Conservation (phyloP, 805 yeast genomes). For the Metschnikowia dekortorum region DNA sequence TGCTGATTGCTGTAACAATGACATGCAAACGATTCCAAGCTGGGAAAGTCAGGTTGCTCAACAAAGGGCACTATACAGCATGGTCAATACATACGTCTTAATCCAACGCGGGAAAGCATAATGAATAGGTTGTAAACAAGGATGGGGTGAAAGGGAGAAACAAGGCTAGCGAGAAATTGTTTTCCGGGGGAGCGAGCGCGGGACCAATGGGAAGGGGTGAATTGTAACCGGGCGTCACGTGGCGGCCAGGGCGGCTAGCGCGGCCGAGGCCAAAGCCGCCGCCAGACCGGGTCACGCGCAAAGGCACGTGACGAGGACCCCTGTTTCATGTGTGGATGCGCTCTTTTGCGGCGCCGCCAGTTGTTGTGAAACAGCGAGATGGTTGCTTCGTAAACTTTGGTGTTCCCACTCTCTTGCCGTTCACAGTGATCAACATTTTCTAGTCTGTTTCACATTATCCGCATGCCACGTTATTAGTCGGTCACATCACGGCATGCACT, state of each 20-base stretch:
- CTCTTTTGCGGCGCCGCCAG: too few species aligned
- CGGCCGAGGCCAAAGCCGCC: neutral
- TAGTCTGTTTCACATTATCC: too few species aligned
- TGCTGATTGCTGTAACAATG: too few species aligned
- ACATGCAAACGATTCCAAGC: too few species aligned
- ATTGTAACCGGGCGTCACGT: slow-evolving; percentile 2
- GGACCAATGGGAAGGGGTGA: slow-evolving; percentile 2
- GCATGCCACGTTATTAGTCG: neutral
- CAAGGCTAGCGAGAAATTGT: slow-evolving; percentile 1
- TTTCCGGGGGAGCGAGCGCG: slow-evolving; percentile 4
- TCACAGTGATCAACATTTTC: too few species aligned
- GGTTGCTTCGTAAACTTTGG: too few species aligned
- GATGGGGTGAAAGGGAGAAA: neutral
- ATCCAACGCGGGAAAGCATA: slow-evolving; percentile 21
- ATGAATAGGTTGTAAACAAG: neutral
- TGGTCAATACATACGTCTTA: slow-evolving; percentile 16
- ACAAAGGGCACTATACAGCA: neutral
- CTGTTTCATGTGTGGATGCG: too few species aligned
- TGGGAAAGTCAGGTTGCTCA: neutral
- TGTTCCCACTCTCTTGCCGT: too few species aligned
- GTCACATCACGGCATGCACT: neutral
- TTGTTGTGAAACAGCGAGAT: too few species aligned
- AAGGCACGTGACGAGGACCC: neutral
- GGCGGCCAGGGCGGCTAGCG: neutral
- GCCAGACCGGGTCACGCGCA: neutral